Conservation (phyloP, 2,329 filamentous ascomycete species). For the Claviceps monticola region DNA sequence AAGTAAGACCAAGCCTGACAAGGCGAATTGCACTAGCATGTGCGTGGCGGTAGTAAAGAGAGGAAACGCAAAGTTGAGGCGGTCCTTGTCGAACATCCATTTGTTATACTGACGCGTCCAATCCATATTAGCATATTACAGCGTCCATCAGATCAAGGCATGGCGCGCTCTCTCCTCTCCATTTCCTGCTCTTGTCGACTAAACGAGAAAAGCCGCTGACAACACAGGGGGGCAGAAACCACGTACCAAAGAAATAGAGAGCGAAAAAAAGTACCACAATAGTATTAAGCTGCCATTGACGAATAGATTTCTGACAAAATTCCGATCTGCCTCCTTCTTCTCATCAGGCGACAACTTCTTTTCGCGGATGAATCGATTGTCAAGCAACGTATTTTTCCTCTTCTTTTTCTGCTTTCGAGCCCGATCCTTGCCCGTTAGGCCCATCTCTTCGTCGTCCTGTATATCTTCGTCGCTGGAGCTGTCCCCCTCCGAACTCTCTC, state of each 20-base stretch:
- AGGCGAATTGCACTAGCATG: constrained; percentile 85
- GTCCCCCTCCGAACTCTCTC: constrained; percentile 30
- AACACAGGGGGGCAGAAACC: constrained; percentile 8
- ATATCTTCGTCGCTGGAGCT: constrained; percentile 57
- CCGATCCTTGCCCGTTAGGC: constrained; percentile 61
- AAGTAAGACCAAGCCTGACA: constrained; percentile 66
- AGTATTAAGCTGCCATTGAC: constrained; percentile 72
- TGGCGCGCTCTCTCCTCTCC: too few species aligned
- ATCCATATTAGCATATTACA: background rate
- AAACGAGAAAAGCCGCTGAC: background rate
- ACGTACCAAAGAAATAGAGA: constrained; percentile 79
- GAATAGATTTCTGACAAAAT: constrained; percentile 52
- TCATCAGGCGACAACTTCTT: constrained; percentile 53
- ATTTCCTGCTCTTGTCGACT: background rate
- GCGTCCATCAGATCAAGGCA: too few species aligned
- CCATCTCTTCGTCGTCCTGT: constrained; percentile 81
- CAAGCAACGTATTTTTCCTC: constrained; percentile 52
- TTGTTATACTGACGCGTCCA: constrained; percentile 71
- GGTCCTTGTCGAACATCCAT: constrained; percentile 90
- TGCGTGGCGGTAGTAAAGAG: constrained; percentile 91
- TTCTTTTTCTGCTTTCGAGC: constrained; percentile 52
- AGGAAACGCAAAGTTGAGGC: constrained; percentile 84
- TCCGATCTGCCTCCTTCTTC: constrained; percentile 61
- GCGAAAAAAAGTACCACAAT: constrained; percentile 81
- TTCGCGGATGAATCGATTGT: constrained; percentile 52